Evolutionary conservation across 1,284 basidiomycete genomes (phyloP).

Genomic region (Pseudozyma flocculosa): DNA sequence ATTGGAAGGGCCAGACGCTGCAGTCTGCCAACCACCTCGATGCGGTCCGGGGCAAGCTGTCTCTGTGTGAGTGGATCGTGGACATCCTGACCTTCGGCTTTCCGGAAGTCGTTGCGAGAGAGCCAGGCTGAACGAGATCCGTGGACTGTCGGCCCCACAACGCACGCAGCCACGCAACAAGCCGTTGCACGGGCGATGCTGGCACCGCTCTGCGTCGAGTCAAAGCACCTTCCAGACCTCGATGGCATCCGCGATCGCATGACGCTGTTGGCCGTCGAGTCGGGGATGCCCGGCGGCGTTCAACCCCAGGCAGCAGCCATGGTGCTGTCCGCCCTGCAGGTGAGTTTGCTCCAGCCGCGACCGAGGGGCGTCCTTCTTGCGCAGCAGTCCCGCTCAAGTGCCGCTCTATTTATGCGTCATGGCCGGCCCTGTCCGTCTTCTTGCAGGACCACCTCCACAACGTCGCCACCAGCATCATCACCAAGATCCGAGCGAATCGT

Average conservation of each 20-base stretch:
- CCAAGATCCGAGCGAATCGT: conserved; percentile 47
- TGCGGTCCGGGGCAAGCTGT: conserved; percentile 32
- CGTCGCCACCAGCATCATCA: conserved; percentile 46
- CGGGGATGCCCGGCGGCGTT: conserved; percentile 56
- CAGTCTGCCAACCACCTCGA: conserved; percentile 38
- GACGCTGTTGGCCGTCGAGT: conserved; percentile 58
- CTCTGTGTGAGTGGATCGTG: conserved; percentile 36
- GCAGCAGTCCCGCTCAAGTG: too few relatives aligned
- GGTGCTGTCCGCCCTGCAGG: conserved; percentile 55
- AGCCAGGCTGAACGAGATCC: too few relatives aligned
- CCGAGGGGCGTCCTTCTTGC: too few relatives aligned
- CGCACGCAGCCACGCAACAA: conserved; percentile 50
- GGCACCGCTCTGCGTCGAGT: conserved; percentile 57
- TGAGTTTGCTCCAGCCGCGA: too few relatives aligned
- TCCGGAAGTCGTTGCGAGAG: too few relatives aligned
- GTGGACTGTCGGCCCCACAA: too few relatives aligned
- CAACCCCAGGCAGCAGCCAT: conserved; percentile 56
- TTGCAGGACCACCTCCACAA: conserved; percentile 50
- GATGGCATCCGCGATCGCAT: conserved; percentile 59
- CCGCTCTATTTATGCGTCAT: too few relatives aligned
- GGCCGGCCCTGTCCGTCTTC: too few relatives aligned
- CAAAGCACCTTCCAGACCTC: conserved; percentile 58
- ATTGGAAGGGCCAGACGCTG: conserved; percentile 46
- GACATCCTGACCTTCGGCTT: not conserved
- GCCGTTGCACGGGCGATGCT: conserved; percentile 39